A percentile compares a stretch with the other conserved stretches of the same genome.
Conservation (phyloP, 1,284 basidiomycete genomes). For the Grifola frondosa region DNA sequence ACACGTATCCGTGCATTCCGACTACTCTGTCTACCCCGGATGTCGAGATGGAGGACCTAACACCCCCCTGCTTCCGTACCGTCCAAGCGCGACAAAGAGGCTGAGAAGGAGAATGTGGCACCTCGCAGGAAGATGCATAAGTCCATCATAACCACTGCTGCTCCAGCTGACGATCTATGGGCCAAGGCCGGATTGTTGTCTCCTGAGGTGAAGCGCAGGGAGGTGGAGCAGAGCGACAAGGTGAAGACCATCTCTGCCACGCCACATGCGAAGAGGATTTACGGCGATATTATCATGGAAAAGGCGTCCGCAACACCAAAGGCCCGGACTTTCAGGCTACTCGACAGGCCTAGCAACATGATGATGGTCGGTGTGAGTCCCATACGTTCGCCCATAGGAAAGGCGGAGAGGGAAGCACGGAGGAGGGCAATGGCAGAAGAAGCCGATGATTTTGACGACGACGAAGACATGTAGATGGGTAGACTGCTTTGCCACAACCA, state of each 20-base stretch:
- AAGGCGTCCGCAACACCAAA: constrained; percentile 11
- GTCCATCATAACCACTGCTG: constrained; percentile 6
- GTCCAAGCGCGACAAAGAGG: constrained; percentile 34
- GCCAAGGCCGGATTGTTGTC: constrained; percentile 18
- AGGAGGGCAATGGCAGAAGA: constrained; percentile 19
- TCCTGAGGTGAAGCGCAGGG: constrained; percentile 6
- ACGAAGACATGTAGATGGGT: constrained; percentile 10
- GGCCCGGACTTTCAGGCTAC: constrained; percentile 2
- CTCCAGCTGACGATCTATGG: constrained; percentile 15
- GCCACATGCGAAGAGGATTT: constrained; percentile 18
- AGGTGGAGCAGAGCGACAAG: constrained; percentile 1
- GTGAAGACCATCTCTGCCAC: constrained; percentile 12
- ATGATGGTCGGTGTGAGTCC: constrained; percentile 12
- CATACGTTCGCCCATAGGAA: constrained; percentile 14
- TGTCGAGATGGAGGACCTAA: neutral
- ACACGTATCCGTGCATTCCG: constrained; percentile 42
- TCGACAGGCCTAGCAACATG: constrained; percentile 5
- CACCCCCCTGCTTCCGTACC: constrained; percentile 10
- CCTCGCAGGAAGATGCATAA: constrained; percentile 18
- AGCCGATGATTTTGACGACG: constrained; percentile 16
- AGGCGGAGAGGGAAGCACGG: constrained; percentile 18
- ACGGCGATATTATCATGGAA: constrained; percentile 7
- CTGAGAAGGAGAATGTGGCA: constrained; percentile 55
- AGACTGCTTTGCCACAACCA: neutral
- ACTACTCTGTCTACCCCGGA: constrained; percentile 3